Percentiles rank a stretch among this genome's conserved stretches.
Evolutionary conservation across 2,329 filamentous ascomycete species (phyloP).

Genomic region (Alternaria sp.): DNA sequence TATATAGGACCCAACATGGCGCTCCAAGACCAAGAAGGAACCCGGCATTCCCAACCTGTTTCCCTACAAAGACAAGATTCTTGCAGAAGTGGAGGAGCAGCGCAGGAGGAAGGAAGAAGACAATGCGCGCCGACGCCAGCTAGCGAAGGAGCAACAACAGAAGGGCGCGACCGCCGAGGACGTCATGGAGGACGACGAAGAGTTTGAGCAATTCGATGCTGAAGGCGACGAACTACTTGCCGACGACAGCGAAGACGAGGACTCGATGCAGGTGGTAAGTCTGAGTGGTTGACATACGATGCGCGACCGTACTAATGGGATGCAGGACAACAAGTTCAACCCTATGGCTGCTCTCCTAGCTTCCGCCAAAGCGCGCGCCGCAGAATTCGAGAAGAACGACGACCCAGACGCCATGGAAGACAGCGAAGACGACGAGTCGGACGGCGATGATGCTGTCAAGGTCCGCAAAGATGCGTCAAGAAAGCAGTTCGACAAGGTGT

Average conservation of each 20-base stretch:
- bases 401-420: slow-evolving; percentile 65
- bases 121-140: slow-evolving; percentile 68
- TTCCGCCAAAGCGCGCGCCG: slow-evolving; percentile 79
- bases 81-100: slow-evolving; percentile 92
- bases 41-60: slow-evolving; percentile 97
- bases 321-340: slow-evolving; percentile 72
- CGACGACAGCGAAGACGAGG: slow-evolving; percentile 60
- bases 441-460: slow-evolving; percentile 44
- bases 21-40: slow-evolving; percentile 94
- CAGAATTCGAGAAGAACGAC: slow-evolving; percentile 71
- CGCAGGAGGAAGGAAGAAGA: slow-evolving; percentile 83
- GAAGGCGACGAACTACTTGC: slow-evolving; percentile 63
- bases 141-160: slow-evolving; percentile 61
- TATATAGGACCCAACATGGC: slow-evolving; percentile 88
- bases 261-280: slow-evolving; percentile 61
- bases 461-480: slow-evolving; percentile 69
- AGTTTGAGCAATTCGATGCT: slow-evolving; percentile 42
- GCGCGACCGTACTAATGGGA: slow-evolving; percentile 7
- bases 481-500: slow-evolving; percentile 92
- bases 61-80: slow-evolving; percentile 94
- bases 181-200: slow-evolving; percentile 48
- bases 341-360: slow-evolving; percentile 92
- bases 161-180: slow-evolving; percentile 46
- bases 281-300: neutral
- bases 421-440: slow-evolving; percentile 60